Base-by-base conservation (phyloP, 768 basidiomycete species). In the Mycena rebaudengoi region DNA sequence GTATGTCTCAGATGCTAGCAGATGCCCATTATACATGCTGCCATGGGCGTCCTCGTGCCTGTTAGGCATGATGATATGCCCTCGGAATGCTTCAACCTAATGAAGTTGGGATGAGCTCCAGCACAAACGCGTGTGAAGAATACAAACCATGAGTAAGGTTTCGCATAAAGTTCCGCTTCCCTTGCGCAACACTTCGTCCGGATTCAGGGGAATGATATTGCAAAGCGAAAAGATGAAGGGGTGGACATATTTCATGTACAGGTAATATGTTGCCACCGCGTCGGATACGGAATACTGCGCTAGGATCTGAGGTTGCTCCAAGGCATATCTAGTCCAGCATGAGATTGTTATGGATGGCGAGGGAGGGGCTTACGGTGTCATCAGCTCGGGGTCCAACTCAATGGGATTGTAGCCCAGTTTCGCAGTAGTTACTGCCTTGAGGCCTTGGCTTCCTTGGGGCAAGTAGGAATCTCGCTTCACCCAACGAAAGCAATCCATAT, bases 161-260 rank as follows among this genome's bases (percentile, higher is more conserved):
- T 99, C 98, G 72, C 98, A 99, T 28, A 99, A 83, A 1, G 98
- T 99, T 10, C 98, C 98, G 72, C 88, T 94, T 32, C 98, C 98
- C 76, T 99, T 99, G 51, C 97, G 84, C 68, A 99, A 77, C 5
- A 99, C 98, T 65, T 99, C 98, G 70, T 99, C 98, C 3, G 98
- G 96, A 71, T 90, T 91, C 54, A 99, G 85, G 12, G 98, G 97
- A 69, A 99, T 99, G 76, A 99, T 99, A 82, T 98, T 99, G 78
- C 98, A 99, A 35, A 99, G 79, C 10, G 98, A 99, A 81, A 99
- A 99, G 65, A 99, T 94, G 85, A 99, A 99, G 0, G 98, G 98
- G 73, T 99, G 96, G 11, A 99, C 96, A 71, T 99, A 99, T 96
- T 99, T 99, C 98, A 99, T 99, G 80, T 99, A 99, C 33, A 99